Evolutionary conservation across 139 green algal genomes (phyloP), one percentile per base, ranked within the genome.

Genomic region (Trebouxia sp.): DNA sequence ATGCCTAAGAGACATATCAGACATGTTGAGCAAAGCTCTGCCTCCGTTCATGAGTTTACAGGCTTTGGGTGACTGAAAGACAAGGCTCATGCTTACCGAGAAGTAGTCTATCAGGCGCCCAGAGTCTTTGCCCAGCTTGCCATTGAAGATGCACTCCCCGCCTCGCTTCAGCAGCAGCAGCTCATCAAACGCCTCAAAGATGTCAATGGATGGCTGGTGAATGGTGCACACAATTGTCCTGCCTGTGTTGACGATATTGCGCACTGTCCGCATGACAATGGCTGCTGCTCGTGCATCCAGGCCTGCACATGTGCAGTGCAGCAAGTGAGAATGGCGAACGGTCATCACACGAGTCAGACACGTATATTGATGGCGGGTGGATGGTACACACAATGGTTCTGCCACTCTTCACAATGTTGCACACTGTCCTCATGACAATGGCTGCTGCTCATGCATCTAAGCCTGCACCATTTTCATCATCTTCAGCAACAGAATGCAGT

Each of bases 161-260:
- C 92, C 92, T 26, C 86, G 82, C 80, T 94, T 88, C 32, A 97
- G 67, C 20, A 97, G 87, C 80, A 96, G 84, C 82, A 97, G 85
- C 30, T 87, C 76, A 82, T 95, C 87, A 78, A 91, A 92, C 0
- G 87, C 80, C 83, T 92, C 89, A 56, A 95, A 93, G 75, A 95
- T 94, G 56, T 93, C 86, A 28, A 92, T 72, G 75, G 28, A 80
- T 10, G 93, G 94, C 84, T 98, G 94, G 86, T 98, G 94, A 81
- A 97, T 96, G 79, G 92, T 97, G 66, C 89, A 93, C 51, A 98
- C 93, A 11, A 98, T 91, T 5, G 95, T 97, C 55, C 94, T 89
- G 28, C 92, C 90, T 22, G 85, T 92, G 56, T 87, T 69, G 8
- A 88, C 92, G 22, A 96, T 91, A 79, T 96, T 97, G 42, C 90